A percentile compares a stretch with the other conserved stretches of the same genome.
Conservation (phyloP, 306 rosid species). For the Cucumis hystrix region DNA sequence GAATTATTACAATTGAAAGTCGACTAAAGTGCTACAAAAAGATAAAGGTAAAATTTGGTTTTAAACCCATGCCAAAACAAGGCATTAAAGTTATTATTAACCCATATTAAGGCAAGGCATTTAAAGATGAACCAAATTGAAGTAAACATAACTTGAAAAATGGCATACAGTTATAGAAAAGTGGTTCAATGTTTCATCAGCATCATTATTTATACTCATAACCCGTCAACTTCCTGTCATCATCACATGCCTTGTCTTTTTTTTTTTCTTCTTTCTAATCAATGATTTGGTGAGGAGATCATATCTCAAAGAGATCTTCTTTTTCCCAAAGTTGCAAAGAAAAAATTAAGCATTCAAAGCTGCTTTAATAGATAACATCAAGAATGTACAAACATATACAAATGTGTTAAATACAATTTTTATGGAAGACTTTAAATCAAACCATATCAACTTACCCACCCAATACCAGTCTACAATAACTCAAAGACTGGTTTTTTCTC, state of each 20-base stretch:
- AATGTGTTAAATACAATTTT: constrained; percentile 43
- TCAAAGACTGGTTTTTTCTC: constrained; percentile 27
- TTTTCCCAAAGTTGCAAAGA: background rate
- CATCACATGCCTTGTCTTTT: background rate
- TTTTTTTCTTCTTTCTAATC: no score
- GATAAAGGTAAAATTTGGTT: no score
- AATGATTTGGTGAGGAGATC: background rate
- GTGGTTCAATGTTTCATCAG: background rate
- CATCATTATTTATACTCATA: background rate
- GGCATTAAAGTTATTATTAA: no score
- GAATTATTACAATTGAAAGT: no score
- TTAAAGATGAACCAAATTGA: background rate
- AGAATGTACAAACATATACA: constrained; percentile 82
- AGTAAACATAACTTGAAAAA: background rate
- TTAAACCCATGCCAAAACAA: no score
- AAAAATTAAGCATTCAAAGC: constrained; percentile 15
- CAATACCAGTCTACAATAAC: constrained; percentile 36
- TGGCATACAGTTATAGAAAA: background rate
- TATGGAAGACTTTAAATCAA: constrained; percentile 17
- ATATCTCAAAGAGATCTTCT: background rate
- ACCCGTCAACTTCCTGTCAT: background rate
- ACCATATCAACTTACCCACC: constrained; percentile 42
- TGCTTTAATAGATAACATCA: constrained; percentile 20
- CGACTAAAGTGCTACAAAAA: no score
- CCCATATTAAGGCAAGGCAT: no score